Conservation (phyloP, 306 rosid genomes). For the Sphenostylis stenocarpa region DNA sequence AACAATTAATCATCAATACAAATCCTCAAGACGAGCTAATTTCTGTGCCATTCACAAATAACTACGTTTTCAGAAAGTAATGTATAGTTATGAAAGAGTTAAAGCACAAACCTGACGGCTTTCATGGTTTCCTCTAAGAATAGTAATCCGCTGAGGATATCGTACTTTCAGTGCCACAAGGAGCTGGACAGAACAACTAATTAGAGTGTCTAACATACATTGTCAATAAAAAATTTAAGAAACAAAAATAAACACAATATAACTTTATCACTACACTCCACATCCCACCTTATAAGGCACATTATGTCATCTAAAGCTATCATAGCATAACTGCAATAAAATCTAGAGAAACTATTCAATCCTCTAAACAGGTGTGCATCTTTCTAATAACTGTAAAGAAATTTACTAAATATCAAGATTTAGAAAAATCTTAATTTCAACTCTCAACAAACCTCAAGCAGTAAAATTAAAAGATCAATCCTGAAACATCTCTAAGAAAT, state of each 20-base stretch:
- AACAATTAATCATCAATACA: conserved; percentile 5
- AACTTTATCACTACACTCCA: conserved; percentile 15
- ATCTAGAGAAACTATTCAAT: background rate
- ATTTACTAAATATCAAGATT: background rate
- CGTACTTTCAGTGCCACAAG: conserved; percentile 95
- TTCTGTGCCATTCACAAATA: background rate
- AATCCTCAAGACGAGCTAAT: conserved; percentile 8
- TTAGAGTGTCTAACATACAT: conserved; percentile 20
- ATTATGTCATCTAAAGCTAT: background rate
- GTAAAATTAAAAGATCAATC: background rate
- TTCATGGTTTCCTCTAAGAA: conserved; percentile 99
- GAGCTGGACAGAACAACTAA: conserved; percentile 62
- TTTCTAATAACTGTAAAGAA: background rate
- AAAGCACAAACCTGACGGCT: conserved; percentile 88
- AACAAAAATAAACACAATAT: conserved; percentile 17
- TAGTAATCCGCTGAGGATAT: conserved; percentile 91
- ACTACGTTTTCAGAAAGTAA: background rate
- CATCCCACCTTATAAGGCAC: background rate
- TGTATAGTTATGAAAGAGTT: conserved; percentile 5
- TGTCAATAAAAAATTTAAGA: conserved; percentile 14
- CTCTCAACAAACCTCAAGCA: conserved; percentile 3
- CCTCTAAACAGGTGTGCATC: background rate
- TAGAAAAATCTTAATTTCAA: background rate
- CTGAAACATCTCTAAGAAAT: conserved; percentile 21
- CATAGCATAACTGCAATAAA: background rate